Base-by-base conservation (phyloP, 805 yeast species). In the Yamadazyma kitorensis region DNA sequence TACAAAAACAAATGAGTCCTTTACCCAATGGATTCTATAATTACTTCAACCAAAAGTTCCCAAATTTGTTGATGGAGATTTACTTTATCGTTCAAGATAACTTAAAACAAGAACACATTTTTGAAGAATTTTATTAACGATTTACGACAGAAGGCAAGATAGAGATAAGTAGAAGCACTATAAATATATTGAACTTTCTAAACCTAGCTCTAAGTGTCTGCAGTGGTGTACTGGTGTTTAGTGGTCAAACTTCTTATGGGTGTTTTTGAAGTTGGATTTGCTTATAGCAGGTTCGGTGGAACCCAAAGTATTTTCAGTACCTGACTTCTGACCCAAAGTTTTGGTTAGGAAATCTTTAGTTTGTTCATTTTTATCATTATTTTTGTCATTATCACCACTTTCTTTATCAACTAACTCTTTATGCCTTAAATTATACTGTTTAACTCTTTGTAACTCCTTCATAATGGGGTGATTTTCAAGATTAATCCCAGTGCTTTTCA, bases 1-100 rank as follows among this genome's bases (percentile, higher is more conserved):
- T 93, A 38, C 78, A 76, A 33, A 54, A 52, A 11, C 69, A 75
- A 31, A 82, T 93, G 76, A 82, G 86, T 13, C 82, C 91, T 0
- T 60, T 87, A 17, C 96, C 97, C 0, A 77, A 78, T 31, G 96
- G 95, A 0, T 93, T 86, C 54, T 84, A 86, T 57, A 58, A 65
- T 27, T 93, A 85, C 55, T 93, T 87, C 59, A 76, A 78, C 28
- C 51, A 56, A 18, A 74, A 78, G 51, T 93, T 91, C 53, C 98
- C 99, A 1, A 68, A 72, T 34, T 57, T 93, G 47, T 59, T 93
- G 48, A 76, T 91, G 79, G 81, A 77, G 47, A 75, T 83, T 6
- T 88, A 86, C 59, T 64, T 66, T 33, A 68, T 85, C 43, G 79
- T 83, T 18, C 67, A 67, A 37, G 65, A 67, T 32, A 68, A 79